Base-by-base conservation (phyloP, 768 basidiomycete species). In the Mycena floridula region DNA sequence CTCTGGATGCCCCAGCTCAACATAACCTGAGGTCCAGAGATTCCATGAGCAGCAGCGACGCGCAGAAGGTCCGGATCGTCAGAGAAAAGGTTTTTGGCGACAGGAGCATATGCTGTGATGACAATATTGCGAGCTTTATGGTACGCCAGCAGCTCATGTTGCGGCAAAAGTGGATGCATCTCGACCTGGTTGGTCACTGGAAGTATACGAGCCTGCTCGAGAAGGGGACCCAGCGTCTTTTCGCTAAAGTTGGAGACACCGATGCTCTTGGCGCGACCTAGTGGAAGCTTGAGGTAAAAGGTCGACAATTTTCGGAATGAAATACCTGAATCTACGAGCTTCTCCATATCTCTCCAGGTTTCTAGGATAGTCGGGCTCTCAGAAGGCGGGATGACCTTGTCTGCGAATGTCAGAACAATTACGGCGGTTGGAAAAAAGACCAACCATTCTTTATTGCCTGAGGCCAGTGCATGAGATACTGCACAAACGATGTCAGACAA, bases 1-100 rank as follows among this genome's bases (percentile, higher is more conserved):
- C 74, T 65, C 55, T 77, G 68, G 5, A 76, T 72, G 11, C 66
- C 70, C 81, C 80, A 82, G 48, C 74, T 68, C n/a, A 82, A 65
- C 2, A 76, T 56, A 7, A 78, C 66, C 51, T 79, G 76, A 2
- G 73, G 73, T 2, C 62, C 51, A 4, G 63, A 61, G 9, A 49
- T 59, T 24, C 49, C 45, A 43, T 63, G 51, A 38, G 58, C 58
- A 12, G 45, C 47, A 3, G 68, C 66, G 7, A 72, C 52, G 3
- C 43, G 28, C 3, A 43, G 20, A 22, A 70, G 36, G 7, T 54
- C 53, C 15, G 57, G 44, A 44, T 71, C 62, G 7, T 37, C 16
- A 52, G 43, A 41, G 30, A 50, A 37, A 26, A 37, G 51, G 39
- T 45, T 24, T 37, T 53, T 65, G 48, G 70, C 73, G 13, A 74